Evolutionary conservation across 495 filamentous ascomycete genomes (phyloP), one percentile per base, ranked within the genome.

Genomic region (Xylaria scruposa): DNA sequence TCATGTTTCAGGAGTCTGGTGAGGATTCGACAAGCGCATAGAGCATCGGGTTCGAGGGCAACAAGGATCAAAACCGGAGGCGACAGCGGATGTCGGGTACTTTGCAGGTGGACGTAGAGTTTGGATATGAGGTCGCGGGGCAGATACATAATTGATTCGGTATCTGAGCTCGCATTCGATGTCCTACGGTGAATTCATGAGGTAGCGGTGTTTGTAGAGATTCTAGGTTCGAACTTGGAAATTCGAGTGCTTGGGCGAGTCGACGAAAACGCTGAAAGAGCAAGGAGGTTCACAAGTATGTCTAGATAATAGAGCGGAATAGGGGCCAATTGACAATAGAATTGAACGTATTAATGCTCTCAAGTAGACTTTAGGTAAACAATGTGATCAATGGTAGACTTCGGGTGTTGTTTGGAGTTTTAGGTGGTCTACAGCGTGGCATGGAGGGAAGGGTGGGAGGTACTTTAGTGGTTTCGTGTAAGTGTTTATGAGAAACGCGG

Each of bases 21-120:
- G 19, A 99, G 88, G 67, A 99, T 98, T 64, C 95, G 94, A 77
- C 94, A 95, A 64, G 95, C 97, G 83, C 96, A 98, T 46, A 99
- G 90, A 64, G 95, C 92, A 85, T 99, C 96, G 58, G 95, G 93
- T 79, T 97, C 96, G 77, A 98, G 91, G 40, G 95, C 93, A 71
- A 94, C 94, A 61, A 99, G 90, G 68, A 99, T 89, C n/a, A 98
- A 87, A 72, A 98, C 93, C 4, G 94, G 93, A 49, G 95, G 92
- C 4, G 94, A 95, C 31, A 94, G 88, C 9, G 93, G 89, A 78
- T 96, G 92, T 68, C 94, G 90, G 38, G 91, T 91, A 76, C 87
- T 87, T 78, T 94, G 88, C 59, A 98, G 91, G 81, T 97, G 91
- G 67, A 88, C 85, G 87, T 99, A 98, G 75, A 98, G 90, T 74